Conservation (phyloP, 805 yeast species). For the Pichia nanzhaoensis region DNA sequence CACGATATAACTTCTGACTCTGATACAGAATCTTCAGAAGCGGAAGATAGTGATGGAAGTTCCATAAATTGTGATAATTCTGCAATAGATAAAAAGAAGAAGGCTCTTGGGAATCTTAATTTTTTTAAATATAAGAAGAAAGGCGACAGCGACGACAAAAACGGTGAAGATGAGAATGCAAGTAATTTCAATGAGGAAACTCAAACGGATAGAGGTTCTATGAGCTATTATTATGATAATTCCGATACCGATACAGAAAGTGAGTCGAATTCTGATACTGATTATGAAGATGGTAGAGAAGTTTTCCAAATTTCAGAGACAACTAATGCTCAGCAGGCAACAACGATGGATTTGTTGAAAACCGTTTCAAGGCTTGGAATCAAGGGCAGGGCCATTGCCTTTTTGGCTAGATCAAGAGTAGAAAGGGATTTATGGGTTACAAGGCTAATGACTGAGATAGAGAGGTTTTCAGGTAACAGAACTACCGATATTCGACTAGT, state of each 20-base stretch:
- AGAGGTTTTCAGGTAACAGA: constrained; percentile 25
- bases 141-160: no score
- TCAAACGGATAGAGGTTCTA: neutral
- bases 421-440: constrained; percentile 82
- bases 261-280: neutral
- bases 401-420: constrained; percentile 74
- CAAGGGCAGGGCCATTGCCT: constrained; percentile 62
- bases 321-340: neutral
- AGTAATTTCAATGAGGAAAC: neutral
- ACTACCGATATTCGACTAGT: constrained; percentile 11
- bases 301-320: neutral
- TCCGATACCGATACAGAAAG: neutral
- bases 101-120: neutral
- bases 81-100: neutral
- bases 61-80: neutral
- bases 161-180: no score
- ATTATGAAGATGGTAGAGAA: neutral
- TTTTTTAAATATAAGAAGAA: no score
- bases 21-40: constrained; percentile 1
- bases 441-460: constrained; percentile 38
- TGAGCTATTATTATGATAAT: neutral
- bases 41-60: neutral
- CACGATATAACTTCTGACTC: neutral
- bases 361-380: constrained; percentile 53
- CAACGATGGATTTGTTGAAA: constrained; percentile 31